Base-by-base conservation (phyloP, 176 grass and related monocot genomes). In the Carex cristatella region DNA sequence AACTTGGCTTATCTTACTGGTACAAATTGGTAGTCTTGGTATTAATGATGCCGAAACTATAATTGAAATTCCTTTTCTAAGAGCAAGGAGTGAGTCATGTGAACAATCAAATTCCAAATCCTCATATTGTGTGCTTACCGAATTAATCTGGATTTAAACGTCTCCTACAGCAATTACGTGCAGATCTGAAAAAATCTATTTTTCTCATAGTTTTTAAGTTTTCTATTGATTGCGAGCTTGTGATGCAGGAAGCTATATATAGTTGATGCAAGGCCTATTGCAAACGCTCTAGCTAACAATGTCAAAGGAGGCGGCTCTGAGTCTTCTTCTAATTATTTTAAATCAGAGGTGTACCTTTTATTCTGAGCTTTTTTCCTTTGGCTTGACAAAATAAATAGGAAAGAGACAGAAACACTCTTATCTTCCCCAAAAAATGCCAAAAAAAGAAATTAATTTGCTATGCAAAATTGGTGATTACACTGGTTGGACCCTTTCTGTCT, bases 291-390 rank as follows among this genome's bases (percentile, higher is more conserved):
- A 79, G 96, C 93, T 82, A 98, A 98, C 89, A 91, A 93, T 32
- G 96, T 94, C 55, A 98, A 95, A 85, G 96, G 96, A 86, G 96
- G 96, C 44, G 96, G 96, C 72, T 98, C 96, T 61, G 96, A 98
- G 64, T 98, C 96, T 79, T 89, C 96, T 74, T 92, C 96, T 54
- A 98, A 98, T 83, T 98, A 98, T 81, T 86, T 90, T 44, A 89
- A 87, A 85, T 98, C 96, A 42, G 96, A 98, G 93, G 96, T 91
- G 81, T 65, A 83, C 73, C 15, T 82, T 81, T 71, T 64, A 65
- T 77, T 66, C 48, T 51, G 33, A 30, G 35, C 28, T 63, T 63
- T 16, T 57, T 57, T 57, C 57, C 8, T 57, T 35, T 78, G 51
- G 30, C 74, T 78, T 78, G 51, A 77, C 28, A 56, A 78, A 4